phyloP scores from a whole-genome alignment of 2,329 filamentous ascomycete genomes.

The Mycosphaerella arachidis region DNA sequence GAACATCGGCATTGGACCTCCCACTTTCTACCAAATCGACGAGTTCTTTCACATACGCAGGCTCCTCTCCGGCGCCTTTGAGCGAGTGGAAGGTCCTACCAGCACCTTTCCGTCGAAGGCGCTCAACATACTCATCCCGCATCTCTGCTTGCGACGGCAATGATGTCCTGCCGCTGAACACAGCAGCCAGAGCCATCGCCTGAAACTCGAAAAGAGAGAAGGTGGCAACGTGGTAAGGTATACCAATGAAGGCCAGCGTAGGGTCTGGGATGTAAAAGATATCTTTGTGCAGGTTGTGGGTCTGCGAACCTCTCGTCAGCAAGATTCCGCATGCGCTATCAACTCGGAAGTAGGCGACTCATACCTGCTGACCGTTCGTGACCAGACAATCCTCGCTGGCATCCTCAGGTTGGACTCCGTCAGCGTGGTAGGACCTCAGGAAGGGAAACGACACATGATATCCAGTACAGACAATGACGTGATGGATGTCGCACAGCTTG shows the following conservation, averaged over 20 bases:
- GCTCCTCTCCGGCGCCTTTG: conserved; percentile 33
- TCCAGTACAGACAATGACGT: conserved; percentile 62
- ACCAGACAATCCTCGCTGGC: conserved; percentile 55
- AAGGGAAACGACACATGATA: conserved; percentile 67
- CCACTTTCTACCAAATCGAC: conserved; percentile 38
- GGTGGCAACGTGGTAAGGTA: conserved; percentile 62
- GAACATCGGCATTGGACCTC: conserved; percentile 19
- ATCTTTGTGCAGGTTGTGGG: conserved; percentile 65
- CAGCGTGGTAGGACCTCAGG: conserved; percentile 48
- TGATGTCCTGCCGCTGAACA: conserved; percentile 49
- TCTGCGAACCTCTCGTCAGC: conserved; percentile 33
- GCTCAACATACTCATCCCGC: conserved; percentile 38
- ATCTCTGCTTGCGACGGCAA: conserved; percentile 46
- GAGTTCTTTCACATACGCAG: conserved; percentile 39
- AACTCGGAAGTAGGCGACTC: background rate
- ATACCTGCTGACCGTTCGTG: conserved; percentile 49
- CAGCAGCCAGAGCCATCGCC: conserved; percentile 56
- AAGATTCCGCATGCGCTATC: conserved; percentile 25
- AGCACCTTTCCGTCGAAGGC: conserved; percentile 36
- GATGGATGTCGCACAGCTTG: conserved; percentile 53
- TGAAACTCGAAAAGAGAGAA: conserved; percentile 70
- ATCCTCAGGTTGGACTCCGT: conserved; percentile 41
- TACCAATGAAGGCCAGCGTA: conserved; percentile 51
- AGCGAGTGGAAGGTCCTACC: conserved; percentile 46
- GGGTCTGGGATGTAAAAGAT: conserved; percentile 68